These are phyloP conservation scores for Naganishia liquefaciens DNA, from an alignment of 1,284 basidiomycete species.

Conservation along the genomic window DNA sequence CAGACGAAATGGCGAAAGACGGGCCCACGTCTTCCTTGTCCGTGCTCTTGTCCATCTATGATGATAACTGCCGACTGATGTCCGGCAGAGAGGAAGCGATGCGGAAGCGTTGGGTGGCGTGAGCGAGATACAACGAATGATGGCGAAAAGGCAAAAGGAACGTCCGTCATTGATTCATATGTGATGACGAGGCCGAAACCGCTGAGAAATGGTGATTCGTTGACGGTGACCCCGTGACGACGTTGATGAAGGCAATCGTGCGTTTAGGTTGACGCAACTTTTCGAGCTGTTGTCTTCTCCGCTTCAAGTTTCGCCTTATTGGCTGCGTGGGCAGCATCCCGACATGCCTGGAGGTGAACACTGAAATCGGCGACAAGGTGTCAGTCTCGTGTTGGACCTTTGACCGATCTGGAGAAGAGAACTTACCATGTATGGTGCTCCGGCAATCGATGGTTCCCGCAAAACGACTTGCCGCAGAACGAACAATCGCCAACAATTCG, in stretches of 20 bases:
- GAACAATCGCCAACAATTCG: slow-evolving; percentile 54
- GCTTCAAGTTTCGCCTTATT: slow-evolving; percentile 55
- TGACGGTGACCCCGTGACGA: neutral
- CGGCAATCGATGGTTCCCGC: slow-evolving; percentile 53
- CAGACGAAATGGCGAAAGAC: neutral
- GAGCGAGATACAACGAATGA: neutral
- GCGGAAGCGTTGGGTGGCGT: neutral
- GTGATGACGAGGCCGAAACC: slow-evolving; percentile 6
- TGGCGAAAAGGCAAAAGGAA: neutral
- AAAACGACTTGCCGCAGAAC: slow-evolving; percentile 54
- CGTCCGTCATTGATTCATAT: neutral
- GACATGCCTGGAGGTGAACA: slow-evolving; percentile 52
- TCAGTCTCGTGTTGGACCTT: neutral
- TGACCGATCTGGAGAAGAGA: neutral
- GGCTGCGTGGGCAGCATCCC: slow-evolving; percentile 55
- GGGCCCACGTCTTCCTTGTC: too few relatives aligned
- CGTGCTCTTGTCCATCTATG: neutral
- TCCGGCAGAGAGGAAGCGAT: neutral
- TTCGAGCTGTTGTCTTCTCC: slow-evolving; percentile 53
- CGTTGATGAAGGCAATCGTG: too few relatives aligned
- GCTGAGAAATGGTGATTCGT: neutral
- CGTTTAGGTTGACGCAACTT: slow-evolving; percentile 52
- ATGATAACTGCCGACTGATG: neutral
- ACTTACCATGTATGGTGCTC: slow-evolving; percentile 56
- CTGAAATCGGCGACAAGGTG: slow-evolving; percentile 34